Evolutionary conservation across 1,139 yeast genomes (phyloP), one percentile per base, ranked within the genome.

Genomic region (Zygosaccharomyces pseudobailii): DNA sequence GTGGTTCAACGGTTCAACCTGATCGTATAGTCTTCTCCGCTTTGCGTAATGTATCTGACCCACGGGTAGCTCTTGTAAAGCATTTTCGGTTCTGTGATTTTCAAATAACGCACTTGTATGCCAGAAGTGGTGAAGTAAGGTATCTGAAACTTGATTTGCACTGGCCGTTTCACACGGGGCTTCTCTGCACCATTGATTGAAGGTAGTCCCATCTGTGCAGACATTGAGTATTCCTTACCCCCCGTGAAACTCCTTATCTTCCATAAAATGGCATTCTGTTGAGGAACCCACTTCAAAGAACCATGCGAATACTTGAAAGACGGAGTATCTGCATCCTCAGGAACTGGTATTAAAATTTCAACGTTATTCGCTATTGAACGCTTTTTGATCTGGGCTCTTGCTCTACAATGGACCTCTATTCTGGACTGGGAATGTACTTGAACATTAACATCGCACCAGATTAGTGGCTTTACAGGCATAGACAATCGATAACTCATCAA

Each of bases 101-200:
- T 82, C 65, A 92, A 78, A 67, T 92, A 92, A 55, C 96, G 83
- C 36, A 92, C 97, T 68, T 92, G 98, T 55, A 92, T 86, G 10
- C 98, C 98, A 48, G 94, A 82, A 5, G 97, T 90, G n/a, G 97
- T 94, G 67, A 89, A 92, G 66, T 94, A 94, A 27, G 97, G 98
- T 66, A 92, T 90, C 59, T 87, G 88, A 64, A 92, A 92, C 62
- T 87, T 88, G 47, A 92, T 89, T 66, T 86, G 87, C 54, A 94
- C 85, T 13, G 98, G 98, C 58, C 87, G 79, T 64, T 89, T 90
- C 24, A 55, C 50, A 42, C 55, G 59, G 28, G 63, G 61, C 32
- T 52, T 51, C 50, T 68, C 60, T 13, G 73, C 73, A 53, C 80
- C 87, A 48, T 76, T 74, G 6, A 92, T 96, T 0, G 95, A 86